These are phyloP conservation scores for Eurotiales sp. DNA, from an alignment of 2,329 filamentous ascomycete species.

Conservation along the genomic window DNA sequence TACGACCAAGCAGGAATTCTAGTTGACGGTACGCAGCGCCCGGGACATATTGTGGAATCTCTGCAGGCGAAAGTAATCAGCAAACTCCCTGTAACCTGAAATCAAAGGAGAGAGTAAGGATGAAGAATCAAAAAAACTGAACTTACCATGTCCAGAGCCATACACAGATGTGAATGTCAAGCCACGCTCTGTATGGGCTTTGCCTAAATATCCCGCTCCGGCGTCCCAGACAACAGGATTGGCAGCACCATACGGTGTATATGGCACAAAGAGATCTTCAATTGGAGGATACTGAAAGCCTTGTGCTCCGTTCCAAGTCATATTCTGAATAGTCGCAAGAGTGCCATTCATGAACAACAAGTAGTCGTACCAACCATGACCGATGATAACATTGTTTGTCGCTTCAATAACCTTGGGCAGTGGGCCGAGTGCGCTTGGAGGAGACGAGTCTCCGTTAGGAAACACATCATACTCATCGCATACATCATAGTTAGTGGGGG, in stretches of 20 bases:
- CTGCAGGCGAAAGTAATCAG: neutral
- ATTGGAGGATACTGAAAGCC: slow-evolving; percentile 70
- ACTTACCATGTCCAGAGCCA: slow-evolving; percentile 15
- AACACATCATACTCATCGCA: slow-evolving; percentile 36
- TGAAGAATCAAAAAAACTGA: too few relatives aligned
- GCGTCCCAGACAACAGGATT: slow-evolving; percentile 50
- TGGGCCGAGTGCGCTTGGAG: slow-evolving; percentile 27
- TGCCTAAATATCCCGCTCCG: slow-evolving; percentile 65
- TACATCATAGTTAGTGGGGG: slow-evolving; percentile 25
- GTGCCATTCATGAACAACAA: slow-evolving; percentile 68
- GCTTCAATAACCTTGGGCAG: slow-evolving; percentile 68
- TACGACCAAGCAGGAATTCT: slow-evolving; percentile 72
- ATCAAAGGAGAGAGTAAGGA: neutral
- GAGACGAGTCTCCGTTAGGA: slow-evolving; percentile 48
- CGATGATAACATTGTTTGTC: slow-evolving; percentile 70
- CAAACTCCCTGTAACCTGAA: neutral
- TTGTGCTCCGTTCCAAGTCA: slow-evolving; percentile 71
- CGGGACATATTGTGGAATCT: slow-evolving; percentile 14
- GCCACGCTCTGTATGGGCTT: slow-evolving; percentile 68
- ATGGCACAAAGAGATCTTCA: slow-evolving; percentile 54
- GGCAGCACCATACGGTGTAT: slow-evolving; percentile 36
- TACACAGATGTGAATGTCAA: slow-evolving; percentile 16
- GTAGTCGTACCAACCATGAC: slow-evolving; percentile 70
- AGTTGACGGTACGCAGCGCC: slow-evolving; percentile 68
- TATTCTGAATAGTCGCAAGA: slow-evolving; percentile 72